These are phyloP conservation scores for Xylariales sp. DNA, from an alignment of 2,329 filamentous ascomycete species.

Conservation along the genomic window DNA sequence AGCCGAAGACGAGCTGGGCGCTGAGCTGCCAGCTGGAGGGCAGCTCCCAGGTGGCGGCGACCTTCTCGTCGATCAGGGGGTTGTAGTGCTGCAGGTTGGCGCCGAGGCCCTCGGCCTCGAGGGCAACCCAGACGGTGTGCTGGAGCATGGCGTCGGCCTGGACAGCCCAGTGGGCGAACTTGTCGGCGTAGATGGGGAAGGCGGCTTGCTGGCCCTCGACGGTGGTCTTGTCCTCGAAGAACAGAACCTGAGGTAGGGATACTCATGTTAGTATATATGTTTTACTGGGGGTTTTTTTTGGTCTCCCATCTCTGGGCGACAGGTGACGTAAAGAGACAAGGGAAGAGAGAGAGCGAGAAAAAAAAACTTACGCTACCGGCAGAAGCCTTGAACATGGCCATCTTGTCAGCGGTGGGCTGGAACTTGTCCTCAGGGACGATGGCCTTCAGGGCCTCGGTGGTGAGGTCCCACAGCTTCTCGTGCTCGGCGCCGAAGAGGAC, in stretches of 20 bases:
- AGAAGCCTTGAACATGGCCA: slow-evolving; percentile 58
- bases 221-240: slow-evolving; percentile 74
- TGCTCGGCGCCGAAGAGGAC: slow-evolving; percentile 80
- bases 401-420: slow-evolving; percentile 40
- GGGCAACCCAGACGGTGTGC: slow-evolving; percentile 73
- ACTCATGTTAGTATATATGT: no score
- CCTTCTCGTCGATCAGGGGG: slow-evolving; percentile 73
- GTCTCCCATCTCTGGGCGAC: no score
- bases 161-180: slow-evolving; percentile 71
- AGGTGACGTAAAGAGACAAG: no score
- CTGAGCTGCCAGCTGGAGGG: slow-evolving; percentile 71
- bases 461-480: slow-evolving; percentile 80
- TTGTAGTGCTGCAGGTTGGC: slow-evolving; percentile 94
- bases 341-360: slow-evolving; percentile 2
- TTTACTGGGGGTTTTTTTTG: no score
- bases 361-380: slow-evolving; percentile 64
- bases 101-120: slow-evolving; percentile 79
- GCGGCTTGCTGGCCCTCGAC: slow-evolving; percentile 64
- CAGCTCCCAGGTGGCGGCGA: slow-evolving; percentile 64
- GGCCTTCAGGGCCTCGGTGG: slow-evolving; percentile 58
- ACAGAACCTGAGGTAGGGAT: slow-evolving; percentile 76
- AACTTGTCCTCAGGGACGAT: slow-evolving; percentile 64
- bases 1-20: slow-evolving; percentile 83
- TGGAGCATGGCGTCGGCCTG: slow-evolving; percentile 83
- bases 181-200: slow-evolving; percentile 71